Percentiles rank a stretch among this genome's conserved stretches.
phyloP scores from a whole-genome alignment of 2,329 filamentous ascomycete species.

The Ploettnerulaceae sp. region DNA sequence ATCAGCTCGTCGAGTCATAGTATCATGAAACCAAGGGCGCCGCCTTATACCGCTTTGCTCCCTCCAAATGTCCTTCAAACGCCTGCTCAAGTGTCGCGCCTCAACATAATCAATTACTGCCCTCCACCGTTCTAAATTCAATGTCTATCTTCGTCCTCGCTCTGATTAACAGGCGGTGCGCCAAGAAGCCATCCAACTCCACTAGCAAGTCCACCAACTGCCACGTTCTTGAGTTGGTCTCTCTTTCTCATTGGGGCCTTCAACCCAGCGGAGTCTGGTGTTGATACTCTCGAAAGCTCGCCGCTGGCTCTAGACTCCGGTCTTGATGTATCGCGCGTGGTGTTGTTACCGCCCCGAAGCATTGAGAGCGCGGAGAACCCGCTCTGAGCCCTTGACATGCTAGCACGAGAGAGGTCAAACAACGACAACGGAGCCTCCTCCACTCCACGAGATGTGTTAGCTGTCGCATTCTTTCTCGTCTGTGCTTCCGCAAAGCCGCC shows the following conservation, averaged over 20 bases:
- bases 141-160: not conserved
- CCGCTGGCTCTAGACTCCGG: slow-evolving; percentile 19
- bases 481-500: slow-evolving; percentile 45
- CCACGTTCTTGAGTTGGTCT: slow-evolving; percentile 64
- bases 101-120: not conserved
- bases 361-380: slow-evolving; percentile 51
- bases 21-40: slow-evolving; percentile 4
- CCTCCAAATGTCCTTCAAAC: not conserved
- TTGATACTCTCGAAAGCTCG: slow-evolving; percentile 9
- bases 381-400: slow-evolving; percentile 52
- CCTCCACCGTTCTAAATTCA: not conserved
- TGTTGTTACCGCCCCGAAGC: slow-evolving; percentile 19
- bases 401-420: slow-evolving; percentile 59
- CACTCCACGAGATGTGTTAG: slow-evolving; percentile 36
- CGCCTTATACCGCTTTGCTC: not conserved
- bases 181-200: slow-evolving; percentile 65
- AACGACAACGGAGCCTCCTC: slow-evolving; percentile 61
- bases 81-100: not conserved
- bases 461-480: slow-evolving; percentile 32
- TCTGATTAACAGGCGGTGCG: slow-evolving; percentile 34
- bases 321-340: slow-evolving; percentile 1
- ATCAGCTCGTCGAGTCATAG: not conserved
- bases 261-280: slow-evolving; percentile 7
- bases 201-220: slow-evolving; percentile 61
- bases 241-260: slow-evolving; percentile 56